These are phyloP conservation scores for Vaccinium vitisidaea DNA, from an alignment of 148 eudicot species.

Conservation along the genomic window DNA sequence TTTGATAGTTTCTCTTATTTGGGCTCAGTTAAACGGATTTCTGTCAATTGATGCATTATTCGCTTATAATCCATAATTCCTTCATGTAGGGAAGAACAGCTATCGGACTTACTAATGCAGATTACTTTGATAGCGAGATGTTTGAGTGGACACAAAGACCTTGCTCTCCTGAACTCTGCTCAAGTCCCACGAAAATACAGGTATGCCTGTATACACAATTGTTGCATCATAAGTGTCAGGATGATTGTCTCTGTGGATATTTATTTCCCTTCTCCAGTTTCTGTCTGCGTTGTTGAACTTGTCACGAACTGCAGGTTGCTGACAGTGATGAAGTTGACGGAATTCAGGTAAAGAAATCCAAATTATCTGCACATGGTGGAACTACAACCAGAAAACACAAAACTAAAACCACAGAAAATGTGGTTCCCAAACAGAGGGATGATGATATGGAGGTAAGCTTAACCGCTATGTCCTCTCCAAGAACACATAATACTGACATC, in stretches of 20 bases:
- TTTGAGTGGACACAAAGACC: constrained; percentile 98
- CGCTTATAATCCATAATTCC: background rate
- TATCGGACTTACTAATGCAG: constrained; percentile 19
- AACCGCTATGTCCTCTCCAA: constrained; percentile 20
- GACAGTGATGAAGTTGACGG: constrained; percentile 24
- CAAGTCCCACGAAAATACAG: constrained; percentile 55
- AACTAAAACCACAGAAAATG: constrained; percentile 17
- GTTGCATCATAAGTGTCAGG: background rate
- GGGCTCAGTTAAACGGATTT: background rate
- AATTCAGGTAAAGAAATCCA: constrained; percentile 21
- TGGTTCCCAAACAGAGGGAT: constrained; percentile 18
- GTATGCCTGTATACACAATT: constrained; percentile 19
- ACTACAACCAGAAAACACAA: constrained; percentile 5
- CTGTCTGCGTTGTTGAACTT: background rate
- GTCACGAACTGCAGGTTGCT: constrained; percentile 39
- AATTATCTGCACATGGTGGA: constrained; percentile 11
- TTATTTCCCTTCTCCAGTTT: background rate
- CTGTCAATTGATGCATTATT: background rate
- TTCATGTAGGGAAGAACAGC: constrained; percentile 29
- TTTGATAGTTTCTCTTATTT: background rate
- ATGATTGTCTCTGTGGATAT: background rate
- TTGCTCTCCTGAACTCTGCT: constrained; percentile 92
- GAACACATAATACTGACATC: constrained; percentile 9
- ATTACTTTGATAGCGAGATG: constrained; percentile 83
- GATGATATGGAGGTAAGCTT: constrained; percentile 11